Percentiles rank a stretch among this genome's conserved stretches.
These are phyloP conservation scores for Emmonsiellopsis sp. DNA, from an alignment of 2,329 filamentous ascomycete species.

Conservation along the genomic window DNA sequence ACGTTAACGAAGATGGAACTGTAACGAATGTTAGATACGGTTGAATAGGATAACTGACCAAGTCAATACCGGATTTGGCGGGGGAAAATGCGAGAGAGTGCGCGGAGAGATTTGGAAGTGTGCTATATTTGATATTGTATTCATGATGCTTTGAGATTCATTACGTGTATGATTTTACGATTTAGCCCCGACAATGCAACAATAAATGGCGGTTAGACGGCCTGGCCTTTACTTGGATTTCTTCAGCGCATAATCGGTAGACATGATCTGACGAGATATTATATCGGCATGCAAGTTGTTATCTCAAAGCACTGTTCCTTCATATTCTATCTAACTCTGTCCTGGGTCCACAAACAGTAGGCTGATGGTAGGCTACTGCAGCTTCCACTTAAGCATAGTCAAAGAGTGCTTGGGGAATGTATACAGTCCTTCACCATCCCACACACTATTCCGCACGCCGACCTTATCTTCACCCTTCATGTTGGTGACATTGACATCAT, in stretches of 20 bases:
- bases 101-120: not conserved
- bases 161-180: not conserved
- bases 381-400: slow-evolving; percentile 54
- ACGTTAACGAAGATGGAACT: slow-evolving; percentile 34
- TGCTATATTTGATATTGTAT: not conserved
- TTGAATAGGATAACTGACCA: slow-evolving; percentile 12
- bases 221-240: not conserved
- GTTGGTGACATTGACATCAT: slow-evolving; percentile 51
- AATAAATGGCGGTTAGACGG: not conserved
- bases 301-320: too few species aligned
- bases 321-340: too few species aligned
- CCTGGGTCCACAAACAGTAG: too few species aligned
- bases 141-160: not conserved
- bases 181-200: not conserved
- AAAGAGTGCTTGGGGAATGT: slow-evolving; percentile 63
- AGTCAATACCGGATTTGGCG: not conserved
- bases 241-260: not conserved
- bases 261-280: not conserved
- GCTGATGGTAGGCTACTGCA: not conserved
- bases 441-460: slow-evolving; percentile 49
- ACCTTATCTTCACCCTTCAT: slow-evolving; percentile 56
- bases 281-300: not conserved
- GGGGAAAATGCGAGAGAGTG: too few species aligned
- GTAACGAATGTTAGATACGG: slow-evolving; percentile 37
- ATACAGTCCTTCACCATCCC: slow-evolving; percentile 55